A percentile compares a stretch with the other conserved stretches of the same genome.
Evolutionary conservation across 768 basidiomycete genomes (phyloP).

Genomic region (Kondoa subrosea): DNA sequence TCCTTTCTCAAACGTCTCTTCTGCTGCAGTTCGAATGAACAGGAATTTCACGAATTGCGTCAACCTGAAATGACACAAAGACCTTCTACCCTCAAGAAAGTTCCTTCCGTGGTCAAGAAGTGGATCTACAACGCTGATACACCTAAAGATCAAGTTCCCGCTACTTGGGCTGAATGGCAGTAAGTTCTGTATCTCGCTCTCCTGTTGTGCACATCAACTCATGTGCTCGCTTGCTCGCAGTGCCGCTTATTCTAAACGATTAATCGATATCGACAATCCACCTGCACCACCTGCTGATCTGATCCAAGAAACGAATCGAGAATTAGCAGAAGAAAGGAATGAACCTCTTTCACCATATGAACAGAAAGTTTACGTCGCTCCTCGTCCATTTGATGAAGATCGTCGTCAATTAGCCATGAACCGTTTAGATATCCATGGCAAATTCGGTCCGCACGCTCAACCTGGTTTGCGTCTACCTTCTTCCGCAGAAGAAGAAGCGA

Average conservation of each 20-base stretch:
- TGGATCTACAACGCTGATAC: not conserved
- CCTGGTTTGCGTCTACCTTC: not conserved
- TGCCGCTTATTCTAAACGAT: not conserved
- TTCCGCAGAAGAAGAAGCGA: not conserved
- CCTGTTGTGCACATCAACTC: not conserved
- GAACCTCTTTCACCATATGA: not conserved
- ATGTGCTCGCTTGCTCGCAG: not conserved
- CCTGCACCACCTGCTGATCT: not conserved
- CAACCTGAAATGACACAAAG: not conserved
- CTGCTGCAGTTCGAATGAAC: not conserved
- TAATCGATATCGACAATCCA: not conserved
- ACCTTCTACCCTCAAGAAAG: not conserved
- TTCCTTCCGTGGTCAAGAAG: not conserved
- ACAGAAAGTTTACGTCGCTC: not conserved
- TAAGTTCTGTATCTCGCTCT: too few species aligned
- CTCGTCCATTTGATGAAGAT: not conserved
- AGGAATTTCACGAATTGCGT: not conserved
- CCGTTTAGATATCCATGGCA: slow-evolving; percentile 24
- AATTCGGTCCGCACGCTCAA: slow-evolving; percentile 19
- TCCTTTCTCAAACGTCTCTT: not conserved
- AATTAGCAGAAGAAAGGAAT: not conserved
- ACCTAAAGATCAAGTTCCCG: not conserved
- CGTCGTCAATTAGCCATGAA: not conserved
- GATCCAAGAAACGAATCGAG: not conserved
- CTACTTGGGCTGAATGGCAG: not conserved